phyloP scores from a whole-genome alignment of 352 stramenopile genomes.

The Hyphochytrium catenoides region DNA sequence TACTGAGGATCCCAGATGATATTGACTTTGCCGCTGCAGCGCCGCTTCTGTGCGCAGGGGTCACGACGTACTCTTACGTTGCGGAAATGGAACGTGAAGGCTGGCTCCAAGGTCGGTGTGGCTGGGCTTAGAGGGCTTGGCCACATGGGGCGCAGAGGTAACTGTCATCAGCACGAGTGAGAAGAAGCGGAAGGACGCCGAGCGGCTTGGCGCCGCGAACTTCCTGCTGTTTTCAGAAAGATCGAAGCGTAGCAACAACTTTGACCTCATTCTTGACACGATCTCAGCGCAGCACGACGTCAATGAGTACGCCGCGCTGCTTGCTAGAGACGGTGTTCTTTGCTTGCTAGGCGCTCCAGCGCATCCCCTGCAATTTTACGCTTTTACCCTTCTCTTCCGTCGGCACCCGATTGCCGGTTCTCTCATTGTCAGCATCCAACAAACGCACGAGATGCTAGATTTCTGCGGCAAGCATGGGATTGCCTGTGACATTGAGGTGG shows the following conservation, averaged over 20 bases:
- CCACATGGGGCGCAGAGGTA: constrained; percentile 39
- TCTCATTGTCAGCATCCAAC: constrained; percentile 40
- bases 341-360: constrained; percentile 40
- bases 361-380: constrained; percentile 22
- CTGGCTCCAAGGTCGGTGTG: constrained; percentile 27
- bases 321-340: constrained; percentile 30
- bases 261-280: constrained; percentile 49
- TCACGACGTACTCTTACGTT: constrained; percentile 54
- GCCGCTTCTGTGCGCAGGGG: constrained; percentile 51
- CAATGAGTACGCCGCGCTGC: constrained; percentile 22
- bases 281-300: constrained; percentile 22
- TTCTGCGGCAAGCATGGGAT: constrained; percentile 48
- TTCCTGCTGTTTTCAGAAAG: constrained; percentile 31
- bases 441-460: constrained; percentile 61
- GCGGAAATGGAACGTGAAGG: constrained; percentile 23
- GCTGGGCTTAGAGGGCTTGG: constrained; percentile 57
- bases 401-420: constrained; percentile 23
- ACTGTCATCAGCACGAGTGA: constrained; percentile 36
- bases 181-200: constrained; percentile 27
- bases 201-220: constrained; percentile 26
- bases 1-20: constrained; percentile 38
- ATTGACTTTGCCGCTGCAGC: constrained; percentile 25
- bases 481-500: constrained; percentile 19
- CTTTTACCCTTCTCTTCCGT: constrained; percentile 17
- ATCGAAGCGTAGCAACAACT: constrained; percentile 13